These are phyloP conservation scores for Mesembryanthemum crystallinum DNA, from an alignment of 148 eudicot species.

Conservation along the genomic window DNA sequence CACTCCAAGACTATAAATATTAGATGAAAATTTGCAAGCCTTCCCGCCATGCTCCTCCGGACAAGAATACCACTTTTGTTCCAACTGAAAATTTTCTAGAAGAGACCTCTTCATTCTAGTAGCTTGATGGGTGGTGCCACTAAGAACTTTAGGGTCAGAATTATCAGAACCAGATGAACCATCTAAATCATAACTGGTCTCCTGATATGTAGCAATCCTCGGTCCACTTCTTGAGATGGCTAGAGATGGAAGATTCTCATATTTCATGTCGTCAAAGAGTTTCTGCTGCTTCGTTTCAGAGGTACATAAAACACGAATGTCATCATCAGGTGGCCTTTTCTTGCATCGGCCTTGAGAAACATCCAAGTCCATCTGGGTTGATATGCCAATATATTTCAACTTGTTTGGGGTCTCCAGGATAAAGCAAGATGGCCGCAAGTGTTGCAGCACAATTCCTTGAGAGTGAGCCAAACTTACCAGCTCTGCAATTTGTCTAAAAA, in stretches of 20 bases:
- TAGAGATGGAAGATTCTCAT: constrained; percentile 16
- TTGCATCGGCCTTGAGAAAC: constrained; percentile 19
- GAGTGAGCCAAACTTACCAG: constrained; percentile 44
- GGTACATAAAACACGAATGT: constrained; percentile 13
- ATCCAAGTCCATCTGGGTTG: constrained; percentile 19
- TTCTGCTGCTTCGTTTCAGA: constrained; percentile 36
- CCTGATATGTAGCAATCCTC: constrained; percentile 8
- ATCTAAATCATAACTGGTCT: constrained; percentile 4
- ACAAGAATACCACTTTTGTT: constrained; percentile 56
- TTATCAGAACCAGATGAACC: constrained; percentile 25
- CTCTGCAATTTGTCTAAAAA: constrained; percentile 50
- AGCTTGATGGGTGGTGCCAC: constrained; percentile 15
- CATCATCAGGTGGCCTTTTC: constrained; percentile 35
- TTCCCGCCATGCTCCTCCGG: constrained; percentile 38
- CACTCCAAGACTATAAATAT: constrained; percentile 58
- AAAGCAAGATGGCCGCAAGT: constrained; percentile 43
- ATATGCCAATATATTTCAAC: constrained; percentile 47
- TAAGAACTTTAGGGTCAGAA: constrained; percentile 6
- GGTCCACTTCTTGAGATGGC: constrained; percentile 7
- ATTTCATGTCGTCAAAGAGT: constrained; percentile 21
- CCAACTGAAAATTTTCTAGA: constrained; percentile 28
- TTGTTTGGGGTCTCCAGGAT: constrained; percentile 28
- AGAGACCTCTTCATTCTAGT: constrained; percentile 13
- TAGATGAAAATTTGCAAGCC: constrained; percentile 32
- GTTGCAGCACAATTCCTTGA: constrained; percentile 42